phyloP scores from a whole-genome alignment of 768 basidiomycete genomes.

The Austroboletus festivus region DNA sequence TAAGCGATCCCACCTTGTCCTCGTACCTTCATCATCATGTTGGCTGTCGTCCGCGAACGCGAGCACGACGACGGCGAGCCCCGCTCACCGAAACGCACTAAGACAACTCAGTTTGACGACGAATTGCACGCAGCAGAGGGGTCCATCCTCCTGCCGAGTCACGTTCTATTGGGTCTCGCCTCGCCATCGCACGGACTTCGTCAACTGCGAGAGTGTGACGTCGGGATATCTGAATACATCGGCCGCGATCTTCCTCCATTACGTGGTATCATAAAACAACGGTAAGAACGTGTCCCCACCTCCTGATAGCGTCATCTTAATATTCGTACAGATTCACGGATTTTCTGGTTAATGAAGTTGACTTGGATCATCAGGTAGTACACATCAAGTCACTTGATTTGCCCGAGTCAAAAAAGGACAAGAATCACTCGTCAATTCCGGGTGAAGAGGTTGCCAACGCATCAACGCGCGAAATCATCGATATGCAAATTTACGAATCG shows the following conservation, averaged over 20 bases:
- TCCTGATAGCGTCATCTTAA: not conserved
- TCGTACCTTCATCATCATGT: conserved; percentile 22
- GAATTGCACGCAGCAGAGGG: conserved; percentile 10
- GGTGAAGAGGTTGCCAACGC: conserved; percentile 15
- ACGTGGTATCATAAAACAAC: conserved; percentile 94
- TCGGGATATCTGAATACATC: conserved; percentile 89
- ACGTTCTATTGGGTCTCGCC: conserved; percentile 60
- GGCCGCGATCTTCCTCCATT: conserved; percentile 66
- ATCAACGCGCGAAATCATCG: conserved; percentile 12
- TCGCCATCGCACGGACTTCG: conserved; percentile 54
- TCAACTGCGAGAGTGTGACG: conserved; percentile 70
- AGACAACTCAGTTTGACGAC: conserved; percentile 25
- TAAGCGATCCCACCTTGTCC: no score
- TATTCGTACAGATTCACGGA: conserved; percentile 77
- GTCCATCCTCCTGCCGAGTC: conserved; percentile 67
- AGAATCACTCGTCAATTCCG: conserved; percentile 25
- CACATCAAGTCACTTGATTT: conserved; percentile 76
- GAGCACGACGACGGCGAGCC: conserved; percentile 45
- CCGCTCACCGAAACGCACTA: conserved; percentile 39
- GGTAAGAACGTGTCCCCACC: conserved; percentile 45
- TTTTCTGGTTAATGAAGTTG: conserved; percentile 92
- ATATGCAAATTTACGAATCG: conserved; percentile 7
- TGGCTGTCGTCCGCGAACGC: conserved; percentile 42
- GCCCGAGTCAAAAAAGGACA: conserved; percentile 54
- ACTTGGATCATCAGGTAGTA: conserved; percentile 73